Percentiles rank a stretch among this genome's conserved stretches.
These are phyloP conservation scores for Aspergillus saccharolyticus DNA, from an alignment of 495 filamentous ascomycete species.

Conservation along the genomic window DNA sequence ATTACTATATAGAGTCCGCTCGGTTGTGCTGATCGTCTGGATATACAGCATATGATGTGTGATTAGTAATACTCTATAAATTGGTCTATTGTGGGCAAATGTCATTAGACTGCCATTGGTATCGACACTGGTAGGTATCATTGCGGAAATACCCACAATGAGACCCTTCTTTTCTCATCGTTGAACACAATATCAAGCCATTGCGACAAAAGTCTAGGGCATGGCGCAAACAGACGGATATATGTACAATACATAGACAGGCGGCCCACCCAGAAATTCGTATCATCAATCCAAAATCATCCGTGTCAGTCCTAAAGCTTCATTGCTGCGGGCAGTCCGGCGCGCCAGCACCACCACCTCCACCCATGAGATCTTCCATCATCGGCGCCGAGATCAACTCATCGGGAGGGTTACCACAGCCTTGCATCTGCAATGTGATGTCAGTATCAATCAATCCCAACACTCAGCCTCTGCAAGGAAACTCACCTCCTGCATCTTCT, in stretches of 20 bases:
- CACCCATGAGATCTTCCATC: conserved; percentile 31
- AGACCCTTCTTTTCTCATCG: background rate
- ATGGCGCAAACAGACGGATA: background rate
- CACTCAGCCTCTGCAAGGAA: conserved; percentile 3
- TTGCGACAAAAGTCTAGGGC: background rate
- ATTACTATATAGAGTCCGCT: background rate
- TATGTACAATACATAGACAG: conserved; percentile 12
- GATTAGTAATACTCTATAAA: no score
- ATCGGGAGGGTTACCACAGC: conserved; percentile 78
- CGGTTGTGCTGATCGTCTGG: background rate
- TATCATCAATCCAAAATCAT: no score
- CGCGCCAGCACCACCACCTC: conserved; percentile 21
- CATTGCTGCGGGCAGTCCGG: conserved; percentile 43
- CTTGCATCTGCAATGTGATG: conserved; percentile 71
- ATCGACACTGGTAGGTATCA: background rate
- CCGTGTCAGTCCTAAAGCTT: no score
- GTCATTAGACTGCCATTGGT: background rate
- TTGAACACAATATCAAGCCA: background rate
- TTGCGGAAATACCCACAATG: background rate
- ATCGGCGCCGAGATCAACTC: conserved; percentile 80
- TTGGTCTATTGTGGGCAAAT: no score
- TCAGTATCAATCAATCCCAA: background rate
- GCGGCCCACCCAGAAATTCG: no score
- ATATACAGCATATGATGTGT: background rate
- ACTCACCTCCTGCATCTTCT: conserved; percentile 92